Conservation (phyloP, 1,284 basidiomycete species). For the Cryptococcus neoformans region DNA sequence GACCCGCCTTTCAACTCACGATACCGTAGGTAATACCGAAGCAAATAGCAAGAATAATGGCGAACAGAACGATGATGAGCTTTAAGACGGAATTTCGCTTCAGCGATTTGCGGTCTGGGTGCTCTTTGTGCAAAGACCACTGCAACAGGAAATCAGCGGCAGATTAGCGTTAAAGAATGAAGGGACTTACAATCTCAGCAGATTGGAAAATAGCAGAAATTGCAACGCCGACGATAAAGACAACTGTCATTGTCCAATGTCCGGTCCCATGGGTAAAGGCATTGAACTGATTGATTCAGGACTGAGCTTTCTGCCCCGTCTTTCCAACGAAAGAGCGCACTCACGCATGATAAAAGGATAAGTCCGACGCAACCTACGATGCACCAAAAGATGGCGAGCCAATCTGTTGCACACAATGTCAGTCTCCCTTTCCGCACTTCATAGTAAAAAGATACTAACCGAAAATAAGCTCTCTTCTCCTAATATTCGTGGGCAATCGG, state of each 20-base stretch:
- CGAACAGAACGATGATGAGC: constrained; percentile 48
- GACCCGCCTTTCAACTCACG: constrained; percentile 17
- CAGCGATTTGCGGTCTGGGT: constrained; percentile 50
- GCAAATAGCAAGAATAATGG: constrained; percentile 50
- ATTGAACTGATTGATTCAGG: constrained; percentile 34
- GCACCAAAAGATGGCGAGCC: constrained; percentile 50
- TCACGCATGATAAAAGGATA: constrained; percentile 49
- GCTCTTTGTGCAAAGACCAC: constrained; percentile 49
- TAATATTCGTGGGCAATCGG: constrained; percentile 51
- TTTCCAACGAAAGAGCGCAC: constrained; percentile 10
- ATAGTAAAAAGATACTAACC: constrained; percentile 19
- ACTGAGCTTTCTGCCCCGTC: not conserved
- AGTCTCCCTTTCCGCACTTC: not conserved
- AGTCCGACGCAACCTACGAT: constrained; percentile 49
- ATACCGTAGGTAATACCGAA: constrained; percentile 51
- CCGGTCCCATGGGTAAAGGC: constrained; percentile 49
- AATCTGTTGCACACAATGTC: constrained; percentile 33
- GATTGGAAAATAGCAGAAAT: constrained; percentile 54
- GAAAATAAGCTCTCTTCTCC: constrained; percentile 44
- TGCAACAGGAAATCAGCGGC: constrained; percentile 6
- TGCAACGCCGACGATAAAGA: constrained; percentile 54
- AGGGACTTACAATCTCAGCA: constrained; percentile 47
- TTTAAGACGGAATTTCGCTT: constrained; percentile 52
- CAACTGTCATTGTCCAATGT: constrained; percentile 53
- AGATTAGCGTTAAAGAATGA: not conserved